A percentile compares a stretch with the other conserved stretches of the same genome.
These are phyloP conservation scores for Immersiporthe knoxdaviesiana DNA, from an alignment of 2,329 filamentous ascomycete species.

Conservation along the genomic window DNA sequence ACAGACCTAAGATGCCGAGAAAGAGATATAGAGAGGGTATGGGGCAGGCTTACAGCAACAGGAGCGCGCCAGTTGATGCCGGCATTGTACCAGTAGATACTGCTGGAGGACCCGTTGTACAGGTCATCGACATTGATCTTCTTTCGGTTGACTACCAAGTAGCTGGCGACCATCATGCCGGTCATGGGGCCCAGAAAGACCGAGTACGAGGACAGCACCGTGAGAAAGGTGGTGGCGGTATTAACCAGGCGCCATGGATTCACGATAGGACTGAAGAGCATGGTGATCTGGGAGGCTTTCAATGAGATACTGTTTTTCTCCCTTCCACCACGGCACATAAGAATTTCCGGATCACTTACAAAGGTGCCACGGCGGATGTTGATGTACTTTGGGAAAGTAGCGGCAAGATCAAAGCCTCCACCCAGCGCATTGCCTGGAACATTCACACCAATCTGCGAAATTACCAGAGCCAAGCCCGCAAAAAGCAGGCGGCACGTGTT, in stretches of 20 bases:
- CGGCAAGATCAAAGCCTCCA: slow-evolving; percentile 35
- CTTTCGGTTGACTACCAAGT: slow-evolving; percentile 24
- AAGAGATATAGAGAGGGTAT: background rate
- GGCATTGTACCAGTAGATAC: slow-evolving; percentile 46
- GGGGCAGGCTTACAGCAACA: slow-evolving; percentile 41
- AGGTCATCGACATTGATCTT: slow-evolving; percentile 35
- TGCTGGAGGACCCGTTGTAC: slow-evolving; percentile 36
- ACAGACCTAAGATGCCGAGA: background rate
- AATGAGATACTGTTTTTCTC: background rate
- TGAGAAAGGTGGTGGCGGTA: slow-evolving; percentile 50
- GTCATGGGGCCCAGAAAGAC: slow-evolving; percentile 30
- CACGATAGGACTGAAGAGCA: slow-evolving; percentile 44
- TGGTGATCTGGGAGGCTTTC: slow-evolving; percentile 37
- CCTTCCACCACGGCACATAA: background rate
- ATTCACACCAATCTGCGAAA: slow-evolving; percentile 45
- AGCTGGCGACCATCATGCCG: slow-evolving; percentile 28
- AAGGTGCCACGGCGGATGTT: slow-evolving; percentile 39
- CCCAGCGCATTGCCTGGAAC: slow-evolving; percentile 41
- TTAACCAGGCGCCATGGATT: slow-evolving; percentile 55
- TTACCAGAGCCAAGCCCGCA: slow-evolving; percentile 40
- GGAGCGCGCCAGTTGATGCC: slow-evolving; percentile 47
- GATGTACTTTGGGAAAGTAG: slow-evolving; percentile 35
- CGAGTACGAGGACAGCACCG: slow-evolving; percentile 46
- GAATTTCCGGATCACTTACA: background rate
- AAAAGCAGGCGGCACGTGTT: slow-evolving; percentile 38